Percentiles rank a stretch among this genome's conserved stretches.
Evolutionary conservation across 164 flowering plant species (phyloP).

Genomic region (Aristolochia californica): DNA sequence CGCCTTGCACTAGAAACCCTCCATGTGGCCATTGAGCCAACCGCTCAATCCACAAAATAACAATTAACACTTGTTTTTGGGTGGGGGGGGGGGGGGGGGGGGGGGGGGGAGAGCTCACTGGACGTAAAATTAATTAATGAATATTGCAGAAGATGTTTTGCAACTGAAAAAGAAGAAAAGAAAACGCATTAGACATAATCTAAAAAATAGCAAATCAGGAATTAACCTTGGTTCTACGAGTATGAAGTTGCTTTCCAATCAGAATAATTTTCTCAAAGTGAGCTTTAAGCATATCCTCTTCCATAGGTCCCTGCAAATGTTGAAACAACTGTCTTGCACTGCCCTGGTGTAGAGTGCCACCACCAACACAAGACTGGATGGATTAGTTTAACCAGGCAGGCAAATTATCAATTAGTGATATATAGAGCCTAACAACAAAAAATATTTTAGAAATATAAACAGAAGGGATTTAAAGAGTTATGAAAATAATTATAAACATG

Average conservation of each 20-base stretch:
- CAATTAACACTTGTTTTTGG: too few relatives aligned
- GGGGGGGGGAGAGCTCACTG: too few relatives aligned
- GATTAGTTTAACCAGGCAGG: background rate
- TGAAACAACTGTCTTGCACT: conserved; percentile 92
- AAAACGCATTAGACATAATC: background rate
- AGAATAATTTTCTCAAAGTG: conserved; percentile 69
- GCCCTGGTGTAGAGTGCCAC: conserved; percentile 42
- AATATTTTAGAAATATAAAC: background rate
- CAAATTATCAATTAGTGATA: too few relatives aligned
- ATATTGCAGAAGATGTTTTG: too few relatives aligned
- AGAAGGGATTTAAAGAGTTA: background rate
- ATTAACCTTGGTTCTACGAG: conserved; percentile 43
- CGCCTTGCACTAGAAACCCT: too few relatives aligned
- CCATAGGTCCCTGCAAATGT: conserved; percentile 75
- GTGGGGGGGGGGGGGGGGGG: too few relatives aligned
- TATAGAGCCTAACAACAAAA: background rate
- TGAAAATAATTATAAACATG: conserved; percentile 5
- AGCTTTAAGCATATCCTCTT: conserved; percentile 56
- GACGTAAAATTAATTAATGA: too few relatives aligned
- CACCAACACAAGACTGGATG: conserved; percentile 4
- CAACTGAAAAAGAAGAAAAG: background rate
- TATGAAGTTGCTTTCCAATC: conserved; percentile 44
- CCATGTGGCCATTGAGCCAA: too few relatives aligned
- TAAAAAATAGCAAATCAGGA: background rate
- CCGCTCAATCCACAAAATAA: too few relatives aligned